These are phyloP conservation scores for Naganishia vishniacii DNA, from an alignment of 768 basidiomycete species.

Conservation along the genomic window DNA sequence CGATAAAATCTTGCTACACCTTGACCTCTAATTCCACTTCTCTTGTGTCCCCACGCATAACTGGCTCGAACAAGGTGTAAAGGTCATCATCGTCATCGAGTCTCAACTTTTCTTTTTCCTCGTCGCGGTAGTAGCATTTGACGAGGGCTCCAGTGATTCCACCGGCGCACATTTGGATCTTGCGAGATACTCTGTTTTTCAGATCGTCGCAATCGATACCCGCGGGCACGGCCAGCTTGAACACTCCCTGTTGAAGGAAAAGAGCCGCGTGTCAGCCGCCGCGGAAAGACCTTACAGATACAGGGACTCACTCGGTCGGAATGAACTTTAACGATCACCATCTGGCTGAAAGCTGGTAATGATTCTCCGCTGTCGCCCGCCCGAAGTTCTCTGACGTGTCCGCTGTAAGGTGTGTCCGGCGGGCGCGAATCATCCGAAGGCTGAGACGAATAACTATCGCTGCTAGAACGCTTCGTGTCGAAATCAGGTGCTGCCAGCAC, in stretches of 20 bases:
- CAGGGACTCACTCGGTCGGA: constrained; percentile 58
- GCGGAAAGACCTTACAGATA: too few relatives aligned
- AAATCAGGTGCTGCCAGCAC: constrained; percentile 25
- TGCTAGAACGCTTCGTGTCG: constrained; percentile 39
- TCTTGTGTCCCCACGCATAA: constrained; percentile 20
- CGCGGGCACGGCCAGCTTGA: constrained; percentile 82
- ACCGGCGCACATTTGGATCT: constrained; percentile 85
- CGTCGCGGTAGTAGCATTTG: constrained; percentile 31
- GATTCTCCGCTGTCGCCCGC: constrained; percentile 15
- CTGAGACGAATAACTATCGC: constrained; percentile 50
- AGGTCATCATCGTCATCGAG: constrained; percentile 27
- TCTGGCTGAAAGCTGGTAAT: constrained; percentile 33
- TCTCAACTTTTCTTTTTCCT: constrained; percentile 25
- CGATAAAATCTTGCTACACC: background rate
- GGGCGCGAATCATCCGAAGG: constrained; percentile 58
- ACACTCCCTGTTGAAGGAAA: constrained; percentile 62
- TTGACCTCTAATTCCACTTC: constrained; percentile 30
- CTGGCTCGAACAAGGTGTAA: constrained; percentile 25
- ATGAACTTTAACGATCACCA: constrained; percentile 88
- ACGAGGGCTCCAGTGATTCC: background rate
- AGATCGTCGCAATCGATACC: constrained; percentile 73
- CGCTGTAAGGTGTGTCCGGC: constrained; percentile 48
- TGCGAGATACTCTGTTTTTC: constrained; percentile 82
- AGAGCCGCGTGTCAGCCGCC: too few relatives aligned
- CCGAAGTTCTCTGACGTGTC: constrained; percentile 20